phyloP scores from a whole-genome alignment of 2,329 filamentous ascomycete genomes.

The Colletotrichum scovillei region DNA sequence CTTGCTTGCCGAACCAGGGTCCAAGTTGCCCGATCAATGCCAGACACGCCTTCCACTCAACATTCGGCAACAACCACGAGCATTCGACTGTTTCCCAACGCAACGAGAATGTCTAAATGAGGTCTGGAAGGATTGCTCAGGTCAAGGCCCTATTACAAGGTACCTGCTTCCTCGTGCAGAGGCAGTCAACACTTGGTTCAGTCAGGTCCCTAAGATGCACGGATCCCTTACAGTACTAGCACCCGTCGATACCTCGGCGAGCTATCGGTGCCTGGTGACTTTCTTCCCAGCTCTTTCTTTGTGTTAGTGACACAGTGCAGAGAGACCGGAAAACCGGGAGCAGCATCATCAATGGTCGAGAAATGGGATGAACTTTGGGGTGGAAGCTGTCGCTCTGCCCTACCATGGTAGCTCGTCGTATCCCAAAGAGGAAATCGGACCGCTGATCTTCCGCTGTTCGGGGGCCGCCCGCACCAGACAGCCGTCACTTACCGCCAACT shows the following conservation, averaged over 20 bases:
- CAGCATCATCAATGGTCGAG: not conserved
- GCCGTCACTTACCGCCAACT: constrained; percentile 16
- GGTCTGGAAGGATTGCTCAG: not conserved
- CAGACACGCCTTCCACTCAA: not conserved
- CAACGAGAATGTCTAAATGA: not conserved
- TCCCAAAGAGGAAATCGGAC: constrained; percentile 16
- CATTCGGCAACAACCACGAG: not conserved
- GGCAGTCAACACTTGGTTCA: not conserved
- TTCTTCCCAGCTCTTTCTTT: not conserved
- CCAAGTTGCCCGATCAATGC: not conserved
- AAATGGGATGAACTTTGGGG: not conserved
- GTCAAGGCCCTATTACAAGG: not conserved
- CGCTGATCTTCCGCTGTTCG: constrained; percentile 32
- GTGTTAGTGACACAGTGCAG: not conserved
- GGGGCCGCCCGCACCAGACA: not conserved
- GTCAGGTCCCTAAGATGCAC: not conserved
- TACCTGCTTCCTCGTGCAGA: not conserved
- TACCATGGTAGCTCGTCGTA: not conserved
- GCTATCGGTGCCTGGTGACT: not conserved
- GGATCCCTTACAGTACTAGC: not conserved
- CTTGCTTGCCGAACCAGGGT: not conserved
- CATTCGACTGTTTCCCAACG: not conserved
- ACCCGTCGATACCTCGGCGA: not conserved
- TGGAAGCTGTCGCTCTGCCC: not conserved
- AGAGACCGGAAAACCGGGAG: not conserved